Evolutionary conservation across 331 rosid genomes (phyloP).

Genomic region (Rosa hybrid): DNA sequence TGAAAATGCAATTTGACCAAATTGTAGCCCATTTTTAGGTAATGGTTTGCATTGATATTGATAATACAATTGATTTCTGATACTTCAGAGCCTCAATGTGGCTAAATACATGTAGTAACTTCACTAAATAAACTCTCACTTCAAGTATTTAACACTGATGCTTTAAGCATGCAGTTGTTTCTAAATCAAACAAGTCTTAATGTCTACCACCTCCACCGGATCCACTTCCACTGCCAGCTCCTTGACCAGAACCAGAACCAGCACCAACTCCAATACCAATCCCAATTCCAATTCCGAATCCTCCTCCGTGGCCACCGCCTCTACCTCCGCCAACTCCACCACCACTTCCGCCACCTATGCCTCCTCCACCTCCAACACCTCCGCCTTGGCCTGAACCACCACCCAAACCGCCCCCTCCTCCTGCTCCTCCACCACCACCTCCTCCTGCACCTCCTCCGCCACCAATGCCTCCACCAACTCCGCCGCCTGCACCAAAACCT

Average conservation of each 20-base stretch:
- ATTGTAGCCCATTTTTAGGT: background rate
- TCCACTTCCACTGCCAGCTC: slow-evolving; percentile 24
- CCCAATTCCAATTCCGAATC: slow-evolving; percentile 30
- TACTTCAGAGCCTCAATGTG: background rate
- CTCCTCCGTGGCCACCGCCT: slow-evolving; percentile 28
- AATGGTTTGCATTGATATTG: background rate
- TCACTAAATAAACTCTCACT: background rate
- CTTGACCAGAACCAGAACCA: slow-evolving; percentile 23
- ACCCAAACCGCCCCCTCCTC: slow-evolving; percentile 16
- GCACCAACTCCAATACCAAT: slow-evolving; percentile 27
- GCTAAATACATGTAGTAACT: background rate
- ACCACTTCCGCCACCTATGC: slow-evolving; percentile 25
- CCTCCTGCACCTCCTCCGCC: slow-evolving; percentile 6
- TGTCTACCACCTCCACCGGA: slow-evolving; percentile 19
- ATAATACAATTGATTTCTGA: background rate
- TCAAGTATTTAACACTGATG: background rate
- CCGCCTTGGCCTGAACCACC: slow-evolving; percentile 10
- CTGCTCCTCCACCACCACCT: background rate
- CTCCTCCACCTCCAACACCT: slow-evolving; percentile 20
- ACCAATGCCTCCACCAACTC: slow-evolving; percentile 32
- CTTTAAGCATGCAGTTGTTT: background rate
- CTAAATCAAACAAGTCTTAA: background rate
- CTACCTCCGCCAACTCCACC: background rate
- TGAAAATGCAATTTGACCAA: background rate
- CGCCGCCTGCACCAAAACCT: slow-evolving; percentile 30